Conservation (phyloP, 306 rosid species). For the Ziziphus jujuba region DNA sequence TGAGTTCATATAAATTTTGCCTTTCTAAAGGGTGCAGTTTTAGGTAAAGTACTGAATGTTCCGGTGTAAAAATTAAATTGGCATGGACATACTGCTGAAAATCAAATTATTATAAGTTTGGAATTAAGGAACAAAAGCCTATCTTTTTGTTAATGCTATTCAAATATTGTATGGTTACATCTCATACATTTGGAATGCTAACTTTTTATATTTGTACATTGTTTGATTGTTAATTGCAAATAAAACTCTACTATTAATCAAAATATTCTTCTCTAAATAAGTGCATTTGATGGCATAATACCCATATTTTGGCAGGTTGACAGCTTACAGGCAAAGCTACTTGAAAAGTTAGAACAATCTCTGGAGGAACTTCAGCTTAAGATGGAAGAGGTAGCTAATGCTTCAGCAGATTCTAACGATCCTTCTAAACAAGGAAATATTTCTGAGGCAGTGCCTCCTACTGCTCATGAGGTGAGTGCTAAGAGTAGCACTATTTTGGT, state of each 20-base stretch:
- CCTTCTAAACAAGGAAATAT: conserved; percentile 28
- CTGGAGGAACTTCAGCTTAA: conserved; percentile 59
- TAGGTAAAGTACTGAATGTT: background rate
- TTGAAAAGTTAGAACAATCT: conserved; percentile 84
- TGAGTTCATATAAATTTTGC: background rate
- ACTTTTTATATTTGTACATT: background rate
- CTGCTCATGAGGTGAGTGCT: conserved; percentile 67
- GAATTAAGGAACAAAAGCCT: background rate
- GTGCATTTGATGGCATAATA: conserved; percentile 29
- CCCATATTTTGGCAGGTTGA: conserved; percentile 64
- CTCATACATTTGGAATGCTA: background rate
- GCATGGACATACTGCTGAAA: background rate
- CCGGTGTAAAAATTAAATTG: background rate
- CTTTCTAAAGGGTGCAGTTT: background rate
- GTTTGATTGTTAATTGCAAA: background rate
- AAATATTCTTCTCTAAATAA: conserved; percentile 13
- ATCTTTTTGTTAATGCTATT: conserved; percentile 1
- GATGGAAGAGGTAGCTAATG: conserved; percentile 48
- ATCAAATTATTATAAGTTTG: conserved; percentile 5
- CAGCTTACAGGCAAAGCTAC: conserved; percentile 71
- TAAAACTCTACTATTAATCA: background rate
- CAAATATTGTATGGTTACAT: background rate
- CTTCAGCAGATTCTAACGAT: conserved; percentile 42
- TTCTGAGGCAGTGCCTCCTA: conserved; percentile 35
- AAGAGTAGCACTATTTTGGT: conserved; percentile 21